phyloP scores from a whole-genome alignment of 345 rosid genomes.

The Erysimum cheiranthoides region DNA sequence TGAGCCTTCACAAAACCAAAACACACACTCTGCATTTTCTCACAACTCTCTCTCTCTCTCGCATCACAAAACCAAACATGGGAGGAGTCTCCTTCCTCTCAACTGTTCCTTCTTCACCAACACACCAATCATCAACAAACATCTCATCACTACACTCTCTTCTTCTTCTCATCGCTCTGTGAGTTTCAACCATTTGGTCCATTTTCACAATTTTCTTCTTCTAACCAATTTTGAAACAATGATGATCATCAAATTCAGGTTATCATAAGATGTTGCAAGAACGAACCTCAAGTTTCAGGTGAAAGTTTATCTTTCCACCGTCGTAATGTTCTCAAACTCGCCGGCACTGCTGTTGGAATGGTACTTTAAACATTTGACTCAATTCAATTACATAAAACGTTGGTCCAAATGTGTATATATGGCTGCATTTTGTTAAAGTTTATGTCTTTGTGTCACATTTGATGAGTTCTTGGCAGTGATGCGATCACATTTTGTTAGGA shows the following conservation, averaged over 20 bases:
- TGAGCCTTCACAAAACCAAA: slow-evolving; percentile 39
- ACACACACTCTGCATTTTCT: slow-evolving; percentile 16
- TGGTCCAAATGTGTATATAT: neutral
- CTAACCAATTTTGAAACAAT: slow-evolving; percentile 5
- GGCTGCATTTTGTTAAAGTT: neutral
- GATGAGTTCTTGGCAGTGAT: slow-evolving; percentile 69
- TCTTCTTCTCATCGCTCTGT: slow-evolving; percentile 42
- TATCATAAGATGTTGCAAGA: slow-evolving; percentile 56
- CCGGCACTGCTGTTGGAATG: slow-evolving; percentile 68
- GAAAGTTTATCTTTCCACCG: slow-evolving; percentile 47
- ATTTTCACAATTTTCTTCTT: neutral
- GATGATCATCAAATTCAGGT: slow-evolving; percentile 47
- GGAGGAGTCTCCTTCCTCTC: slow-evolving; percentile 65
- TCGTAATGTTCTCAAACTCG: slow-evolving; percentile 64
- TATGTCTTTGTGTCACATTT: slow-evolving; percentile 27
- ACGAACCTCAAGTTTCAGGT: slow-evolving; percentile 41
- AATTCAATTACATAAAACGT: neutral
- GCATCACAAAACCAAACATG: slow-evolving; percentile 27
- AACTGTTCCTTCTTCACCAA: slow-evolving; percentile 56
- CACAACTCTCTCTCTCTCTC: slow-evolving; percentile 14
- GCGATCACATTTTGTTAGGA: slow-evolving; percentile 62
- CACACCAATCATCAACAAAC: slow-evolving; percentile 29
- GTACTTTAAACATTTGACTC: slow-evolving; percentile 45
- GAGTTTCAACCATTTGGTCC: slow-evolving; percentile 41
- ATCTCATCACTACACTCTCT: slow-evolving; percentile 28